Evolutionary conservation across 768 basidiomycete species (phyloP).

Genomic region (Boletus speciosus): DNA sequence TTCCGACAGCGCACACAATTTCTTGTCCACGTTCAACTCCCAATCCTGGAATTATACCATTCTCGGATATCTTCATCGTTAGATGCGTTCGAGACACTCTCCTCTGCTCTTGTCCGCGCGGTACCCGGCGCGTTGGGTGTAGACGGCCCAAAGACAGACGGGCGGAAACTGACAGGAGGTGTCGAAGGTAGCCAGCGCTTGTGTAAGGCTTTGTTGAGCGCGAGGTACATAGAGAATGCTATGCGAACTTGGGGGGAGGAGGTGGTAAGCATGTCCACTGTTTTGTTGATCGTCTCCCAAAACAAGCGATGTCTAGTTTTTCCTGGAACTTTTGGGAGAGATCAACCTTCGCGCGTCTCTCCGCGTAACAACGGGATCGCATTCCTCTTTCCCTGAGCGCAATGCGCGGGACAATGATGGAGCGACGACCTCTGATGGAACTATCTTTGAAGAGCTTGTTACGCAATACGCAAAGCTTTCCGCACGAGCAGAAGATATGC

Average conservation of each 20-base stretch:
- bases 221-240: slow-evolving; percentile 63
- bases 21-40: slow-evolving; percentile 80
- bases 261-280: slow-evolving; percentile 49
- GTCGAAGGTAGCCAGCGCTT: slow-evolving; percentile 79
- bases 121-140: slow-evolving; percentile 88
- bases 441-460: slow-evolving; percentile 79
- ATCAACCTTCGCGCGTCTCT: slow-evolving; percentile 61
- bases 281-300: neutral
- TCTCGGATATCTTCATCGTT: slow-evolving; percentile 76
- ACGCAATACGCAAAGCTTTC: slow-evolving; percentile 57
- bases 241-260: slow-evolving; percentile 90
- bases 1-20: slow-evolving; percentile 78
- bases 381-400: slow-evolving; percentile 49
- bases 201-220: slow-evolving; percentile 82
- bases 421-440: slow-evolving; percentile 47
- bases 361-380: slow-evolving; percentile 49
- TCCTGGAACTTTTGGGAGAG: slow-evolving; percentile 85
- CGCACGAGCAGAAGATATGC: slow-evolving; percentile 81
- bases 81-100: slow-evolving; percentile 91
- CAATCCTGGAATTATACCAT: slow-evolving; percentile 75
- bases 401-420: slow-evolving; percentile 13
- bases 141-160: slow-evolving; percentile 41
- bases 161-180: slow-evolving; percentile 71
- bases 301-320: slow-evolving; percentile 56
- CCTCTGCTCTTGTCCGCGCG: slow-evolving; percentile 81